Evolutionary conservation across 1,284 basidiomycete genomes (phyloP).

Genomic region (Rhodotorula sp.): DNA sequence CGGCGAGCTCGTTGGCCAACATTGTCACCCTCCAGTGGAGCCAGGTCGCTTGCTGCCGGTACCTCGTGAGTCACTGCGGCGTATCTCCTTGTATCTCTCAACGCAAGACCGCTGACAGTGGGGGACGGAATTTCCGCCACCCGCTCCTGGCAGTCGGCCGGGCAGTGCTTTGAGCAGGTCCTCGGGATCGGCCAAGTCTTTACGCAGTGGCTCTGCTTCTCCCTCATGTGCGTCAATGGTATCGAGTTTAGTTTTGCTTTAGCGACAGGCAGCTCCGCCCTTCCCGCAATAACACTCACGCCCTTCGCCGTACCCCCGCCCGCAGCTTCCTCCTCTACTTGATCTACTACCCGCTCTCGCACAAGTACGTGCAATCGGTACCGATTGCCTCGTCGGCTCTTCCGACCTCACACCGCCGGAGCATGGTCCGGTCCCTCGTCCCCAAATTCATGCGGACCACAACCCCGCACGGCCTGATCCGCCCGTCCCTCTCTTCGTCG

Average conservation of each 20-base stretch:
- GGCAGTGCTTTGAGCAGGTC: conserved; percentile 75
- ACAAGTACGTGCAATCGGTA: conserved; percentile 62
- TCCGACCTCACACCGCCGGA: conserved; percentile 23
- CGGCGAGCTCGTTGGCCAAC: conserved; percentile 50
- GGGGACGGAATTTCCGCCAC: background rate
- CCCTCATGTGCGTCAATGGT: conserved; percentile 64
- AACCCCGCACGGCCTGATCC: conserved; percentile 16
- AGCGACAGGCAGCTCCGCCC: too few species aligned
- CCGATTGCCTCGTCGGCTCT: conserved; percentile 23
- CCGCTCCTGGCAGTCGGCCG: conserved; percentile 57
- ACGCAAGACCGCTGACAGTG: background rate
- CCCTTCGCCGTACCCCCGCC: background rate
- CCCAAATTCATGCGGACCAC: conserved; percentile 34
- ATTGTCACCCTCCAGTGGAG: conserved; percentile 81
- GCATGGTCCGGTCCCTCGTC: conserved; percentile 22
- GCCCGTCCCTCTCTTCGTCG: background rate
- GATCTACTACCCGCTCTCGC: conserved; percentile 81
- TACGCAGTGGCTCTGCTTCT: conserved; percentile 84
- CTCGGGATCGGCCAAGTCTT: conserved; percentile 82
- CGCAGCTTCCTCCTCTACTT: conserved; percentile 82
- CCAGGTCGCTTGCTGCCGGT: conserved; percentile 75
- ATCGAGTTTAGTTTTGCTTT: too few species aligned
- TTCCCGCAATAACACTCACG: background rate
- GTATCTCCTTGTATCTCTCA: background rate
- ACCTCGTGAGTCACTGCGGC: conserved; percentile 60